These are phyloP conservation scores for Solanum clarkiae DNA, from an alignment of 257 asterid species.

Conservation along the genomic window DNA sequence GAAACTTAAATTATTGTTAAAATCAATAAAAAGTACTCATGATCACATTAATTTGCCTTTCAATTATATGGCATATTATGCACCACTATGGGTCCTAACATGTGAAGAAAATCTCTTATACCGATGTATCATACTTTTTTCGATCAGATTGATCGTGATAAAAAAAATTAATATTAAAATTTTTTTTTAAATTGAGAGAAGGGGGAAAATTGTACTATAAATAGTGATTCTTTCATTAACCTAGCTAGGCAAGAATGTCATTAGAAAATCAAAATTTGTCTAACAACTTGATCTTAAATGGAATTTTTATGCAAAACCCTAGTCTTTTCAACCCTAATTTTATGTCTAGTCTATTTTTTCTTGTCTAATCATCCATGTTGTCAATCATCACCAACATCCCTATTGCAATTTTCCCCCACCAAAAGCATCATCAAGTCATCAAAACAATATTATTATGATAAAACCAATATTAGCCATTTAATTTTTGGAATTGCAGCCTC, in stretches of 20 bases:
- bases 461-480: conserved; percentile 6
- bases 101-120: neutral
- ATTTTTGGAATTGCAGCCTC: conserved; percentile 19
- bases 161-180: neutral
- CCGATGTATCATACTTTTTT: neutral
- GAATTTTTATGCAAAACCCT: conserved; percentile 15
- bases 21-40: neutral
- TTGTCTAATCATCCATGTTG: conserved; percentile 25
- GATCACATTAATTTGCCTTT: neutral
- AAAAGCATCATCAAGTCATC: neutral
- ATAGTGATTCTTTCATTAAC: no score
- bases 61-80: neutral
- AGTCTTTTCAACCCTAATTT: conserved; percentile 6
- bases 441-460: neutral
- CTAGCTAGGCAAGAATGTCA: neutral
- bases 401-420: neutral
- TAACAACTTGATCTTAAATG: neutral
- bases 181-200: no score
- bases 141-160: neutral
- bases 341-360: conserved; percentile 7
- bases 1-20: neutral
- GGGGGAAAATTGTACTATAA: no score
- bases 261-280: neutral
- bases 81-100: neutral
- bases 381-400: conserved; percentile 17